phyloP scores from a whole-genome alignment of 2,329 filamentous ascomycete species.

The Decorospora gaudefroyi region DNA sequence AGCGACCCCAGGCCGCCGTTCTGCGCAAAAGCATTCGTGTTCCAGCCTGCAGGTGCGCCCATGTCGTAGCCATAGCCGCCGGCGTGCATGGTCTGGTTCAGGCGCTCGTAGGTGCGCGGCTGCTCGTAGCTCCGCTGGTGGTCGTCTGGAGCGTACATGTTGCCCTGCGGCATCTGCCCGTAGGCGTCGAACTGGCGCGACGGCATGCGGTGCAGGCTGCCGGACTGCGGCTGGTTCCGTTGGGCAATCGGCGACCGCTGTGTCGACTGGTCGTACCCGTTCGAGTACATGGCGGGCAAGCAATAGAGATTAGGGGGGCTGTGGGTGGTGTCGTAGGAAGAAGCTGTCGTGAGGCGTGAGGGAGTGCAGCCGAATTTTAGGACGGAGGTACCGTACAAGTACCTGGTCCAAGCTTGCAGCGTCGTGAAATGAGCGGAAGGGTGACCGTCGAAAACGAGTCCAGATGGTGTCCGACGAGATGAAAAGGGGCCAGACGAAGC shows the following conservation, averaged over 20 bases:
- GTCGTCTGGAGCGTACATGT: constrained; percentile 73
- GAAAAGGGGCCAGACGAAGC: constrained; percentile 24
- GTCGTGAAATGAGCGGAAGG: constrained; percentile 24
- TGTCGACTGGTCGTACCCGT: constrained; percentile 44
- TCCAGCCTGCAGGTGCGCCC: constrained; percentile 75
- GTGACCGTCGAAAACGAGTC: constrained; percentile 13
- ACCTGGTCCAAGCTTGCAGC: constrained; percentile 19
- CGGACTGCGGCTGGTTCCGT: constrained; percentile 60
- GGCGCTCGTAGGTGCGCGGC: constrained; percentile 63
- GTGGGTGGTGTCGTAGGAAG: constrained; percentile 5
- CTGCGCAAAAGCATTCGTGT: constrained; percentile 71
- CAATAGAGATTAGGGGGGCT: constrained; percentile 15
- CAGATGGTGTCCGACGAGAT: constrained; percentile 7
- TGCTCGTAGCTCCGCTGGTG: constrained; percentile 56
- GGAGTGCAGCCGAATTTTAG: constrained; percentile 29
- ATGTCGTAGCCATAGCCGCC: constrained; percentile 72
- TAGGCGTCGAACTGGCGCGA: constrained; percentile 80
- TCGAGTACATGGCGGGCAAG: constrained; percentile 45
- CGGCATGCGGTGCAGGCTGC: constrained; percentile 69
- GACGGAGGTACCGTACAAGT: constrained; percentile 29
- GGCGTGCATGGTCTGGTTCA: constrained; percentile 61
- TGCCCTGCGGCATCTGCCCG: constrained; percentile 63
- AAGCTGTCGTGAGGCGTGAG: constrained; percentile 17
- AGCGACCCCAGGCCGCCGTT: constrained; percentile 67
- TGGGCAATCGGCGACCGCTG: constrained; percentile 76